Conservation (phyloP, 768 basidiomycete genomes). For the Boletales sp. region DNA sequence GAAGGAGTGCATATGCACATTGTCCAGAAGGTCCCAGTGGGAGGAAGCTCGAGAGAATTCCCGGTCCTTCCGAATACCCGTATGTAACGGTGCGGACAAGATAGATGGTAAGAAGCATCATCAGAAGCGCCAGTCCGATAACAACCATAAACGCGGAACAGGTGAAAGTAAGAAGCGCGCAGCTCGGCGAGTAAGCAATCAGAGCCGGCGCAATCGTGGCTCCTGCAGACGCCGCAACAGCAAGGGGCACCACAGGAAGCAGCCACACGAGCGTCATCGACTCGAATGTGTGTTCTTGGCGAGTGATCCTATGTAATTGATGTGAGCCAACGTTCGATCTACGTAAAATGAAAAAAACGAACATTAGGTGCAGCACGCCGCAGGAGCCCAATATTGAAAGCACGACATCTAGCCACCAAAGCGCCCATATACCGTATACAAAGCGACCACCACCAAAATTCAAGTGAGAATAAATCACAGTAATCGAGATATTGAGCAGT, state of each 20-base stretch:
- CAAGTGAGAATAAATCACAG: slow-evolving; percentile 41
- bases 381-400: slow-evolving; percentile 58
- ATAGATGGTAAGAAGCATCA: slow-evolving; percentile 68
- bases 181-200: slow-evolving; percentile 36
- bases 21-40: slow-evolving; percentile 74
- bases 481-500: slow-evolving; percentile 49
- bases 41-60: slow-evolving; percentile 62
- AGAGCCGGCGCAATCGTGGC: slow-evolving; percentile 54
- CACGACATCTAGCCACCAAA: slow-evolving; percentile 67
- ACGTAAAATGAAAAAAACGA: slow-evolving; percentile 21
- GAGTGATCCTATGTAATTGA: slow-evolving; percentile 36
- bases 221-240: slow-evolving; percentile 69
- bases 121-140: slow-evolving; percentile 53
- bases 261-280: slow-evolving; percentile 65
- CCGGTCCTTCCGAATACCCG: slow-evolving; percentile 47
- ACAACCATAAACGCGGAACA: slow-evolving; percentile 53
- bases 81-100: slow-evolving; percentile 54
- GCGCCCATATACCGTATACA: slow-evolving; percentile 53
- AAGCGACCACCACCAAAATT: slow-evolving; percentile 50
- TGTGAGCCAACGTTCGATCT: slow-evolving; percentile 15
- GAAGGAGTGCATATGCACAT: slow-evolving; percentile 52
- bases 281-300: slow-evolving; percentile 56
- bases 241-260: slow-evolving; percentile 70
- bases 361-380: slow-evolving; percentile 67
- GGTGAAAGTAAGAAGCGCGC: slow-evolving; percentile 54